A percentile compares a stretch with the other conserved stretches of the same genome.
Evolutionary conservation across 2,329 filamentous ascomycete species (phyloP).

Genomic region (Ophiocordyceps unilateralis): DNA sequence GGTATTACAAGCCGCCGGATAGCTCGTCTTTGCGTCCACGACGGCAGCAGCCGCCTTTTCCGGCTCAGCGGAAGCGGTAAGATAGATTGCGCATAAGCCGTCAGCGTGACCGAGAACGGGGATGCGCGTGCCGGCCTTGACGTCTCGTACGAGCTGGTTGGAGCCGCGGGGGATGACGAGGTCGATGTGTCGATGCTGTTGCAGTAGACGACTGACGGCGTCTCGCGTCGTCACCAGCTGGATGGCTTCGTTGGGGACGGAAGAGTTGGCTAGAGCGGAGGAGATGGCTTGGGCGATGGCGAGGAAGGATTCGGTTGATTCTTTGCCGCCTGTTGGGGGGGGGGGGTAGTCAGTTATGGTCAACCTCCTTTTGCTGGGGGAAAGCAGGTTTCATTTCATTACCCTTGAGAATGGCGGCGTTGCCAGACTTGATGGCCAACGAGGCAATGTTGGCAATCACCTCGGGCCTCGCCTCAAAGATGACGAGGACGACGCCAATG

Average conservation of each 20-base stretch:
- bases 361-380: no score
- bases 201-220: slow-evolving; percentile 73
- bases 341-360: not conserved
- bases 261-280: slow-evolving; percentile 49
- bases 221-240: slow-evolving; percentile 91
- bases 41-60: slow-evolving; percentile 59
- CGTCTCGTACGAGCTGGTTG: slow-evolving; percentile 77
- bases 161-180: slow-evolving; percentile 85
- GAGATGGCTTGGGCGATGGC: slow-evolving; percentile 80
- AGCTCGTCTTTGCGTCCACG: slow-evolving; percentile 83
- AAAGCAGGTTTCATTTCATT: no score
- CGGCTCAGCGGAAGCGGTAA: slow-evolving; percentile 61
- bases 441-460: slow-evolving; percentile 97
- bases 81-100: slow-evolving; percentile 74
- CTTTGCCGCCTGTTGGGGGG: slow-evolving; percentile 53
- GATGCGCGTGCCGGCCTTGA: slow-evolving; percentile 83
- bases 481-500: slow-evolving; percentile 93
- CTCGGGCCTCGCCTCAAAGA: slow-evolving; percentile 94
- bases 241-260: slow-evolving; percentile 71
- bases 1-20: slow-evolving; percentile 89
- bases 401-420: slow-evolving; percentile 91
- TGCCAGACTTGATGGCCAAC: slow-evolving; percentile 90
- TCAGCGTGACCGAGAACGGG: slow-evolving; percentile 94
- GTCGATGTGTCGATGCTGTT: slow-evolving; percentile 75
- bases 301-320: slow-evolving; percentile 88